A percentile compares a stretch with the other conserved stretches of the same genome.
Evolutionary conservation across 108 stramenopile species (phyloP).

Genomic region (Cyclotella distinguenda): DNA sequence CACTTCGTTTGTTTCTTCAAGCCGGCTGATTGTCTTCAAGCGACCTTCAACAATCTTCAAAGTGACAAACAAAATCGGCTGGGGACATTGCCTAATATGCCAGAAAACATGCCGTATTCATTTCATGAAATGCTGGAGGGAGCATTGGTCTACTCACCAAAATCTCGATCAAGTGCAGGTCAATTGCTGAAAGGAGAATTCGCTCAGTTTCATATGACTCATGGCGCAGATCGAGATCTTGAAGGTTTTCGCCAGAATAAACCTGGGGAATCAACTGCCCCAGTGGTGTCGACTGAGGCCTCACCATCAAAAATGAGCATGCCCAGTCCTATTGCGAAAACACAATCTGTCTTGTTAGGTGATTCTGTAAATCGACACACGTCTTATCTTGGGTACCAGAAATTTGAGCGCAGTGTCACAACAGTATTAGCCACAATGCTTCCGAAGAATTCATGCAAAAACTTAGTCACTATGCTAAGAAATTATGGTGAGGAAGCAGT

Average conservation of each 20-base stretch:
- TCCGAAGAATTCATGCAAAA: constrained; percentile 32
- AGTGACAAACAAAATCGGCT: constrained; percentile 40
- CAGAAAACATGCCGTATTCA: constrained; percentile 72
- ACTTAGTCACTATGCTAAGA: constrained; percentile 40
- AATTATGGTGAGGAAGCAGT: constrained; percentile 16
- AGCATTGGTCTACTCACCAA: constrained; percentile 61
- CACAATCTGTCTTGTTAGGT: constrained; percentile 37
- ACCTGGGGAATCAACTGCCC: too few species aligned
- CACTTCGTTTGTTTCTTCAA: background rate
- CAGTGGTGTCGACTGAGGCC: too few species aligned
- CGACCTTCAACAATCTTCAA: constrained; percentile 74
- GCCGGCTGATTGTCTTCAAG: constrained; percentile 71
- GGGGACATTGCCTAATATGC: constrained; percentile 63
- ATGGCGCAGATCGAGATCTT: constrained; percentile 2
- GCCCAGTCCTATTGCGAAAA: background rate
- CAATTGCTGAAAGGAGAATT: constrained; percentile 68
- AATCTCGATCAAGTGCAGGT: constrained; percentile 56
- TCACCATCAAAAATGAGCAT: too few species aligned
- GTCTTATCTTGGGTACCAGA: constrained; percentile 62
- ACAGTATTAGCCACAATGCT: constrained; percentile 71
- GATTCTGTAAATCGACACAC: constrained; percentile 62
- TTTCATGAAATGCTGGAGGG: constrained; percentile 71
- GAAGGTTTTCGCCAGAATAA: too few species aligned
- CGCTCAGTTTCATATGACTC: constrained; percentile 65
- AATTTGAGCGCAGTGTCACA: constrained; percentile 68